Percentiles rank a stretch among this genome's conserved stretches.
These are phyloP conservation scores for Ogataea hybrid DNA, from an alignment of 1,139 yeast species.

Conservation along the genomic window DNA sequence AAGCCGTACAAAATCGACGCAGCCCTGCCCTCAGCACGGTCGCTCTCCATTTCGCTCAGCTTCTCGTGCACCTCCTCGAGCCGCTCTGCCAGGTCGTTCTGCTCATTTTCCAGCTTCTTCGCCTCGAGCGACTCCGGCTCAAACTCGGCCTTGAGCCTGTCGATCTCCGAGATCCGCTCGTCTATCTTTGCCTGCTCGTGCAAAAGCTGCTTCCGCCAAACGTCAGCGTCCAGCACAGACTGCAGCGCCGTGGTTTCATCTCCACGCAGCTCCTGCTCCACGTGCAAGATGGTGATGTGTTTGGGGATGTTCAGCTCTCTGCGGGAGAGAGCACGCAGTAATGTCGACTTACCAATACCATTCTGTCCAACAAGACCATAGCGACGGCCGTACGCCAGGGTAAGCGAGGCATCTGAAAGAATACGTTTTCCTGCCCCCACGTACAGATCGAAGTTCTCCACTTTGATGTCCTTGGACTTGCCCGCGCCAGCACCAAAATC, in stretches of 20 bases:
- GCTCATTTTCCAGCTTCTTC: slow-evolving; percentile 81
- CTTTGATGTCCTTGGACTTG: slow-evolving; percentile 89
- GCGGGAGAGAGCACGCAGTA: slow-evolving; percentile 83
- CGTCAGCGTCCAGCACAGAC: slow-evolving; percentile 96
- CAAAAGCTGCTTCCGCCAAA: slow-evolving; percentile 90
- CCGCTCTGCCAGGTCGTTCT: slow-evolving; percentile 78
- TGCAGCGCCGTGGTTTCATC: slow-evolving; percentile 89
- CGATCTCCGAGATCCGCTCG: slow-evolving; percentile 74
- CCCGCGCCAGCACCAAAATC: slow-evolving; percentile 91
- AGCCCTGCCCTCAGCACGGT: slow-evolving; percentile 96
- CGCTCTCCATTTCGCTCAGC: slow-evolving; percentile 89
- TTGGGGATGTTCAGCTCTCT: slow-evolving; percentile 93
- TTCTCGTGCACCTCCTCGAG: slow-evolving; percentile 79
- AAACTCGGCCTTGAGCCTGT: slow-evolving; percentile 61
- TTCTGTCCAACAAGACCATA: slow-evolving; percentile 98
- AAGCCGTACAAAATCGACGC: slow-evolving; percentile 92
- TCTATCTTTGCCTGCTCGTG: slow-evolving; percentile 73
- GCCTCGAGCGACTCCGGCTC: slow-evolving; percentile 84
- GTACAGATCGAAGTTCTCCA: slow-evolving; percentile 88
- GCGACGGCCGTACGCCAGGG: slow-evolving; percentile 88
- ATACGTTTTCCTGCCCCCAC: slow-evolving; percentile 97
- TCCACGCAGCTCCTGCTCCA: slow-evolving; percentile 94
- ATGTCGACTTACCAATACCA: slow-evolving; percentile 98
- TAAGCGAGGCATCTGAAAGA: slow-evolving; percentile 80
- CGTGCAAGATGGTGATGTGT: slow-evolving; percentile 92